Base-by-base conservation (phyloP, 768 basidiomycete genomes). In the Royoungia palumana region DNA sequence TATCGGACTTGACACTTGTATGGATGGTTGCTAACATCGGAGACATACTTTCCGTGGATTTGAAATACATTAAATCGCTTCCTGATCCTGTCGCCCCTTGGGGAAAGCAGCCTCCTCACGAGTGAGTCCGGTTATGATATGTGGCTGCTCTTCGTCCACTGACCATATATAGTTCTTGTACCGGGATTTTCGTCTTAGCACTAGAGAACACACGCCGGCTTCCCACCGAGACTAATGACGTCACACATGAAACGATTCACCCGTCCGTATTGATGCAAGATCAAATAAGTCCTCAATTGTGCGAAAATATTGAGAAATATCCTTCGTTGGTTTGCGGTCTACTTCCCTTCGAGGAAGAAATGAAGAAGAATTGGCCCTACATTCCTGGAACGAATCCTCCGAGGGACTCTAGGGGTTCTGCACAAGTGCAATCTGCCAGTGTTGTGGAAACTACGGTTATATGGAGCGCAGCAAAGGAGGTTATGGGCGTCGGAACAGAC, bases 1-100 rank as follows among this genome's bases (percentile, higher is more conserved):
- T 89, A 24, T 75, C 86, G 0, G 83, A 87, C 58, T 37, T 87
- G 21, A 75, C 81, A 13, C 67, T 89, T 42, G 65, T 67, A 36
- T 85, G 83, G 83, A 83, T 85, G 80, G 73, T 72, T 45, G 77
- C 82, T 5, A 77, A 85, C 51, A 65, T 87, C 25, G 72, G 67
- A 30, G 71, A 76, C 39, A 75, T 80, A 13, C 63, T 88, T 27
- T 78, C 78, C 3, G 59, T 87, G 44, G 82, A 89, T 57, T 54
- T 71, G 27, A 53, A 66, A 10, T 87, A 89, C 53, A 51, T 86
- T 8, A 60, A 59, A 35, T 69, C 72, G 12, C 72, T 83, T 16
- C 68, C 75, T 2, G 64, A 74, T 10, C 83, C 86, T 2, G 73
- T 72, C 4, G 73, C 72, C 3, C 70, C 72, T 12, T 88, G 84